Conservation (phyloP, 1,284 basidiomycete species). For the Apiotrichum mycotoxinovorans region DNA sequence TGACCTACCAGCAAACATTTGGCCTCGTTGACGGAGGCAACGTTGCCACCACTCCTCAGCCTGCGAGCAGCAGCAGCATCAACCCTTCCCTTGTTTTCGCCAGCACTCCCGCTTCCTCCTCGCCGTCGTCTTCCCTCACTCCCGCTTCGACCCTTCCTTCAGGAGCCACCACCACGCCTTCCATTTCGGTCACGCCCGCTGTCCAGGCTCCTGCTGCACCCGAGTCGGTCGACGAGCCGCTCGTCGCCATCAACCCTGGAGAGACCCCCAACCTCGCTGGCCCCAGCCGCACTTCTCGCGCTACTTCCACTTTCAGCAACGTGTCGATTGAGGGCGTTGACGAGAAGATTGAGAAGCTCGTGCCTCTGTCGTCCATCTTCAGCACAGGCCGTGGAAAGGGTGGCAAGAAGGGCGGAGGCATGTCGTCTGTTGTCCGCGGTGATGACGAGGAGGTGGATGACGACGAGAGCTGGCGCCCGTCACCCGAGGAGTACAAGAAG, state of each 20-base stretch:
- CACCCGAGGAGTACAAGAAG: conserved; percentile 89
- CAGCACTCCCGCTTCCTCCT: background rate
- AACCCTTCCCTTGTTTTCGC: conserved; percentile 29
- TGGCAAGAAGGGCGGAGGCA: conserved; percentile 50
- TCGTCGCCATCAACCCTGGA: conserved; percentile 28
- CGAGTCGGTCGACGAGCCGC: conserved; percentile 29
- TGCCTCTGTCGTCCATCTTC: conserved; percentile 46
- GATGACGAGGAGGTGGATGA: conserved; percentile 49
- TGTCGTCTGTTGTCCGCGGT: conserved; percentile 49
- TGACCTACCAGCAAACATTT: conserved; percentile 36
- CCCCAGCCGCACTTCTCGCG: conserved; percentile 23
- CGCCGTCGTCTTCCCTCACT: conserved; percentile 7
- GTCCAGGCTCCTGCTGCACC: background rate
- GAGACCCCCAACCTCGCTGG: conserved; percentile 11
- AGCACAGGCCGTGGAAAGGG: conserved; percentile 49
- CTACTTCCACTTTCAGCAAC: conserved; percentile 15
- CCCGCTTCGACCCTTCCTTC: background rate
- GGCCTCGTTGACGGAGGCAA: conserved; percentile 20
- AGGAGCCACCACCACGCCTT: background rate
- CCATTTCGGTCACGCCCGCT: background rate
- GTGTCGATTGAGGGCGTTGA: conserved; percentile 28
- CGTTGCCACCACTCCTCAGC: background rate
- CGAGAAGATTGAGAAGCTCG: conserved; percentile 38
- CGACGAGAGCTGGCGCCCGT: conserved; percentile 50
- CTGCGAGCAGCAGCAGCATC: conserved; percentile 13